Percentiles rank a stretch among this genome's conserved stretches.
Evolutionary conservation across 768 basidiomycete genomes (phyloP).

Genomic region (Amanita pseudoporphyria): DNA sequence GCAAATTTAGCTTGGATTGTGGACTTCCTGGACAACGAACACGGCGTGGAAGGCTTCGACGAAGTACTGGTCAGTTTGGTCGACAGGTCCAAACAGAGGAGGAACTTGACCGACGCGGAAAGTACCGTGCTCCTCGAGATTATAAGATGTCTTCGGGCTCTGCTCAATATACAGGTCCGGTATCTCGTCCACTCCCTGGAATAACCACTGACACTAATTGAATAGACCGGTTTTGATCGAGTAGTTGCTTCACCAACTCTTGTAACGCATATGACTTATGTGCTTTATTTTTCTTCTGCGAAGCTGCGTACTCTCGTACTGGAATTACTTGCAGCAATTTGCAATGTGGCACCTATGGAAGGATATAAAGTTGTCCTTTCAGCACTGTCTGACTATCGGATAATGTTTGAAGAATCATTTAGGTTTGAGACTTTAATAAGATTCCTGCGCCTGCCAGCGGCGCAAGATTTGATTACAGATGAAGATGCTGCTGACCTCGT

Average conservation of each 20-base stretch:
- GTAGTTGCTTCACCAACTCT: constrained; percentile 55
- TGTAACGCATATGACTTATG: constrained; percentile 65
- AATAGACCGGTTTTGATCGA: constrained; percentile 66
- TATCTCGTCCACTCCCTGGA: background rate
- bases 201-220: constrained; percentile 7
- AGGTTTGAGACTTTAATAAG: constrained; percentile 73
- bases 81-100: constrained; percentile 57
- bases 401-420: constrained; percentile 61
- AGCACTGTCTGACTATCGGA: constrained; percentile 72
- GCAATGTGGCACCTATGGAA: constrained; percentile 57
- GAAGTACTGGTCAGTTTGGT: constrained; percentile 50
- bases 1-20: constrained; percentile 71
- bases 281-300: constrained; percentile 53
- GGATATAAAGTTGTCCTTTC: constrained; percentile 70
- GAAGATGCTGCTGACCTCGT: constrained; percentile 24
- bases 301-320: constrained; percentile 63
- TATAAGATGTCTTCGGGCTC: constrained; percentile 69
- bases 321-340: constrained; percentile 79
- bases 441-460: constrained; percentile 47
- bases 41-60: constrained; percentile 59
- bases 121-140: constrained; percentile 60
- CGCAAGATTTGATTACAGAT: constrained; percentile 24
- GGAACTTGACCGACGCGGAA: constrained; percentile 53
- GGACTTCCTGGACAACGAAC: constrained; percentile 57
- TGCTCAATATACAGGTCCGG: constrained; percentile 76